Percentiles rank a stretch among this genome's conserved stretches.
Evolutionary conservation across 495 filamentous ascomycete species (phyloP).

Genomic region (Pyronema omphalodes): DNA sequence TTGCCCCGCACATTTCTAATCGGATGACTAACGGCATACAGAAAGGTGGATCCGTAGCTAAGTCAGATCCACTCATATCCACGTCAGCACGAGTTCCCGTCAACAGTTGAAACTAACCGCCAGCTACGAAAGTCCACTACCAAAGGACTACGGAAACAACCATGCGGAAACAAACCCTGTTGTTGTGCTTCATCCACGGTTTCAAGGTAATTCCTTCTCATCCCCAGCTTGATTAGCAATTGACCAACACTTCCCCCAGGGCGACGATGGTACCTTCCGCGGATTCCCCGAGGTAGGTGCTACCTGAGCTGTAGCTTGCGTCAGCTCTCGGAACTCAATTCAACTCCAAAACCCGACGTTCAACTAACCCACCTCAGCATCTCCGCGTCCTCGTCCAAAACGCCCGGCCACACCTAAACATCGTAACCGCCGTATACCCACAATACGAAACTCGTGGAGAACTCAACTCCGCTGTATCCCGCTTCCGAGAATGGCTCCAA

Average conservation of each 20-base stretch:
- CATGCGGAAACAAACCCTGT: slow-evolving; percentile 60
- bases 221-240: not conserved
- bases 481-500: slow-evolving; percentile 82
- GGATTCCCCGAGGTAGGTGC: slow-evolving; percentile 21
- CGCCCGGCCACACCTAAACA: slow-evolving; percentile 53
- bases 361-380: slow-evolving; percentile 35
- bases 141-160: not conserved
- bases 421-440: slow-evolving; percentile 61
- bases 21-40: no score
- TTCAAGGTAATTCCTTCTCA: slow-evolving; percentile 54
- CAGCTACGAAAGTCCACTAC: no score
- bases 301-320: not conserved
- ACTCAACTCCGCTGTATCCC: slow-evolving; percentile 54
- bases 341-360: no score
- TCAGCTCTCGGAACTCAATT: slow-evolving; percentile 27
- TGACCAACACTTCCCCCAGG: slow-evolving; percentile 32
- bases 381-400: slow-evolving; percentile 49
- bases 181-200: slow-evolving; percentile 88
- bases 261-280: slow-evolving; percentile 74
- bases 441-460: slow-evolving; percentile 86
- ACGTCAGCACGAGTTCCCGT: no score
- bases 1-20: no score
- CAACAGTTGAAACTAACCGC: no score
- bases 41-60: no score
- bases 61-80: no score